Evolutionary conservation across 164 flowering plant genomes (phyloP), one percentile per base, ranked within the genome.

Genomic region (Pachysandra terminalis): DNA sequence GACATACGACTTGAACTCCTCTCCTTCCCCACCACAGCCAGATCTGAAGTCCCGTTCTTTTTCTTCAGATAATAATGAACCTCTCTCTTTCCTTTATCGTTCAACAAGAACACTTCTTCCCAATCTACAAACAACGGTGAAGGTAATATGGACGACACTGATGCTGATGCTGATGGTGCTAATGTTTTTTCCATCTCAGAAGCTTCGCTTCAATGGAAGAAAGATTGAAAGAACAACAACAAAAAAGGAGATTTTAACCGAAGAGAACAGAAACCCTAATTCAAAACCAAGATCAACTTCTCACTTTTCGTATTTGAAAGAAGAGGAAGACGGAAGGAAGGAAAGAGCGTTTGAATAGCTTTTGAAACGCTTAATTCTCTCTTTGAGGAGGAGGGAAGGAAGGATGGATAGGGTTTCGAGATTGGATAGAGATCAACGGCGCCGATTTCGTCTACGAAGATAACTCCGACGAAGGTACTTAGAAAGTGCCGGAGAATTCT

Each of bases 21-120:
- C 77, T 90, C 96, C 62, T 76, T 85, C 19, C 95, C 98, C 9
- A 90, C 67, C 32, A 93, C 90, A 16, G 81, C 96, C 65, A 93
- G 89, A 82, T 89, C 93, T 26, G 78, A 71, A 10, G 61, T 28
- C 9, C 88, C 88, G 40, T 82, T 85, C 51, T 55, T 68, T 41
- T 81, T 74, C 77, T 80, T 83, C 76, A 93, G 70, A 56, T 74
- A 84, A 63, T 86, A 93, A 68, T 74, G 90, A 28, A 89, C 87
- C 74, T 82, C 87, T 57, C 85, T 79, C 68, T 78, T 78, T 59
- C 92, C 95, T 66, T 75, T 85, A 15, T 82, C 89, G 64, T 73
- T 77, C 61, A 82, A 81, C 21, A 82, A 83, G 7, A 64, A 53
- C 63, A 85, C 83, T 84, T 90, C 98, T 21, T 85, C 87, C 93